Evolutionary conservation across 169 alveolate species (phyloP).

Genomic region (Plasmodium relictum): DNA sequence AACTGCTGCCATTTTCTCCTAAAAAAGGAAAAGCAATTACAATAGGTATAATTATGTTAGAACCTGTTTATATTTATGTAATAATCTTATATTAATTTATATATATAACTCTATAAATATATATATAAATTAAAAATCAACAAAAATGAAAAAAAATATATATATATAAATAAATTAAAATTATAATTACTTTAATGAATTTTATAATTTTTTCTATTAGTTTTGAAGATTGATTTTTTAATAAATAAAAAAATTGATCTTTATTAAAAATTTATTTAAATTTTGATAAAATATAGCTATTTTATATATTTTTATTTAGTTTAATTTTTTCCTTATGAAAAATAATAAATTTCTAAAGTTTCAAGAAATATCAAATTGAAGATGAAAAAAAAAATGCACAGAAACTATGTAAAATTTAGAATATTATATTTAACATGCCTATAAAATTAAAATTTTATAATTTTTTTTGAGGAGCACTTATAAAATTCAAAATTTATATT

Average conservation of each 20-base stretch:
- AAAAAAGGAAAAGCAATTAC: conserved; percentile 10
- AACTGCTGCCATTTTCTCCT: conserved; percentile 59
- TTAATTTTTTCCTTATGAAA: neutral
- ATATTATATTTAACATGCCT: neutral
- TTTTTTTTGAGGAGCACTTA: too few relatives aligned
- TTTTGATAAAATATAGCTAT: neutral
- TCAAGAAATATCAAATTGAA: neutral
- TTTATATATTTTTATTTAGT: neutral
- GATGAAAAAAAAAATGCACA: neutral
- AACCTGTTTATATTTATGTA: neutral
- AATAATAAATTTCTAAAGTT: neutral
- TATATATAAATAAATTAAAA: too few relatives aligned
- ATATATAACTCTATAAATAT: neutral
- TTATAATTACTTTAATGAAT: too few relatives aligned
- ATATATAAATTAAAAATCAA: too few relatives aligned
- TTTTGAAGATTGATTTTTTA: neutral
- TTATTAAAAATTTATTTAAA: neutral
- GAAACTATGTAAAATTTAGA: neutral
- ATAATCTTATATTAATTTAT: neutral
- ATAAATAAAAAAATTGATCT: neutral
- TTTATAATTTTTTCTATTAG: too few relatives aligned
- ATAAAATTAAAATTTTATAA: neutral
- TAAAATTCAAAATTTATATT: too few relatives aligned
- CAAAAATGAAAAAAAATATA: too few relatives aligned
- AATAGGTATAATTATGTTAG: neutral